Evolutionary conservation across 176 grass and related monocot genomes (phyloP).

Genomic region (Rhynchospora pubera): DNA sequence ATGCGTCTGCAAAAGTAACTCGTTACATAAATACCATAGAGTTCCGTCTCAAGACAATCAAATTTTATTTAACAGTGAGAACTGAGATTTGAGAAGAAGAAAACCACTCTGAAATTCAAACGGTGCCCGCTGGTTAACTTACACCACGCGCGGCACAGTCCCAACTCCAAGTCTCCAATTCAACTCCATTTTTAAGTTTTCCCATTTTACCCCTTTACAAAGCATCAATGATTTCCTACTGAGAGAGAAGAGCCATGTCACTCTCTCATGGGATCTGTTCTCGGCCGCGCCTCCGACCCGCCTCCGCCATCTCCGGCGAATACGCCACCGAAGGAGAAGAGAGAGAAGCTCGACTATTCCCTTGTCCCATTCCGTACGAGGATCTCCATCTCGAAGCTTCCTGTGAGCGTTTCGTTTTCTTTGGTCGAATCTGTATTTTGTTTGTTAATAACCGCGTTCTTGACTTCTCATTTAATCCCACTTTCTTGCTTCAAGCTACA

Average conservation of each 20-base stretch:
- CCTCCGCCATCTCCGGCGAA: background rate
- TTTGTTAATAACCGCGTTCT: background rate
- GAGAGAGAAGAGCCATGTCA: background rate
- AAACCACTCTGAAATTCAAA: too few species aligned
- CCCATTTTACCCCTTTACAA: background rate
- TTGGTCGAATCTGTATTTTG: background rate
- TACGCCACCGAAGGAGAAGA: background rate
- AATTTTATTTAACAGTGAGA: too few species aligned
- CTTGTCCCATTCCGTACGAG: conserved; percentile 51
- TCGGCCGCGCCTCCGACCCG: background rate
- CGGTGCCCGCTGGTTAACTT: background rate
- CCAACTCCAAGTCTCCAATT: too few species aligned
- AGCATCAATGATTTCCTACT: background rate
- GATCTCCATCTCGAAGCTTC: conserved; percentile 54
- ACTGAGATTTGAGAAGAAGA: too few species aligned
- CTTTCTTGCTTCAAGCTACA: background rate
- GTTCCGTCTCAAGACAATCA: background rate
- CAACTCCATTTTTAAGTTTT: background rate
- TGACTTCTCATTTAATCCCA: background rate
- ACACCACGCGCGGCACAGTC: too few species aligned
- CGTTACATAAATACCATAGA: background rate
- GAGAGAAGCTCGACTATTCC: conserved; percentile 64
- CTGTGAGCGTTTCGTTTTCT: conserved; percentile 29
- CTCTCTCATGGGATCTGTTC: conserved; percentile 22
- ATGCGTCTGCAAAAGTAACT: background rate